Base-by-base conservation (phyloP, 164 flowering plant species). In the Magnolia sinica region DNA sequence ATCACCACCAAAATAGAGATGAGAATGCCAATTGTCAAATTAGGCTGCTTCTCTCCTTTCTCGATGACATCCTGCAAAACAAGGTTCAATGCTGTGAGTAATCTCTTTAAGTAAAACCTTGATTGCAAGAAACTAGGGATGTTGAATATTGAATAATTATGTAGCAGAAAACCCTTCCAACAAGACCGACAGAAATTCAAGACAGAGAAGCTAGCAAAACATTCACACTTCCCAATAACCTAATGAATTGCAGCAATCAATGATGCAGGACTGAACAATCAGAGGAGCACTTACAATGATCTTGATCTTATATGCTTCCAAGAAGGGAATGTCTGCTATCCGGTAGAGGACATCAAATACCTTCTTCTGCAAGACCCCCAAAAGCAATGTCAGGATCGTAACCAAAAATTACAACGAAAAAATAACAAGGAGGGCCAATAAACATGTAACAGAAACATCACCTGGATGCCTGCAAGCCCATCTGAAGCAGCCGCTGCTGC, bases 11-110 rank as follows among this genome's bases (percentile, higher is more conserved):
- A 77, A 22, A 90, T 61, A 1, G 98, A 81, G 61, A 85, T 87
- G 23, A 95, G 81, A 74, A 88, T 77, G 63, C 96, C 93, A 74
- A 95, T 85, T 0, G 97, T 90, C 65, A 92, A 24, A 75, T 89
- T 92, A 22, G 98, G 91, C 80, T 95, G 98, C 59, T 84, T 88
- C 82, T 95, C 97, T 72, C 86, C 98, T 86, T 88, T 91, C 83
- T 90, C 98, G 74, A 95, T 85, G 61, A 91, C 73, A 76, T 93
- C 97, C 98, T 95, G 88, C 61, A 66, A 66, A 68, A 78, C 4
- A 73, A 79, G 22, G n/a, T 31, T 5, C 55, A 24, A 20, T 18
- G 10, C 58, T 10, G 23, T 50, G 11, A 52, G 37, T 37, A 55
- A 9, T 52, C 59, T 9, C 11, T 27, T 18, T 8, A 37, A 37